Evolutionary conservation across 164 flowering plant species (phyloP).

Genomic region (Sextonia rubra): DNA sequence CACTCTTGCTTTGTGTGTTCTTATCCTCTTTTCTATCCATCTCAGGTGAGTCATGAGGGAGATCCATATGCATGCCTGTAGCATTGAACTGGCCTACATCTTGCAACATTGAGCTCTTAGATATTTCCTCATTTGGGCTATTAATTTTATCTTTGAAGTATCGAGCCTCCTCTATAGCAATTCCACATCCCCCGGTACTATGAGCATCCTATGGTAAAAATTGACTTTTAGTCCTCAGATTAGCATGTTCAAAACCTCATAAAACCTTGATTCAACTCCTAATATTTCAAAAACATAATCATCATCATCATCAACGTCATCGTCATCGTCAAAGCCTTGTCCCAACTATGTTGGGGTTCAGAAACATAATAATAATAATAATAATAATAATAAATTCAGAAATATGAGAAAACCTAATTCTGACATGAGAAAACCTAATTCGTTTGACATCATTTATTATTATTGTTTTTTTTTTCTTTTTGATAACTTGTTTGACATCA

Average conservation of each 20-base stretch:
- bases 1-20: constrained; percentile 21
- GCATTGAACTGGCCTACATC: constrained; percentile 26
- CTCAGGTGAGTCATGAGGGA: constrained; percentile 20
- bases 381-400: too few species aligned
- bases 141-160: constrained; percentile 24
- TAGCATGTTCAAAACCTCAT: not conserved
- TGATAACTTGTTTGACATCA: too few species aligned
- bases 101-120: constrained; percentile 43
- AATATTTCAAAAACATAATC: not conserved
- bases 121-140: constrained; percentile 41
- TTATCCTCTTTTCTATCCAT: constrained; percentile 24
- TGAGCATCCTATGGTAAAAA: constrained; percentile 46
- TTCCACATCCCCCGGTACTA: constrained; percentile 25
- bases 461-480: too few species aligned
- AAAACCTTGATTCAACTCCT: not conserved
- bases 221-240: constrained; percentile 9
- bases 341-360: too few species aligned
- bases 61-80: constrained; percentile 19
- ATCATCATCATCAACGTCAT: too few species aligned
- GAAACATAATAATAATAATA: not conserved
- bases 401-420: too few species aligned
- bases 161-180: constrained; percentile 26
- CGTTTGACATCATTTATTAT: too few species aligned
- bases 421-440: too few species aligned
- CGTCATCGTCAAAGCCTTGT: too few species aligned